These are phyloP conservation scores for Casaregolazyma suthepensis DNA, from an alignment of 1,139 yeast species.

Conservation along the genomic window DNA sequence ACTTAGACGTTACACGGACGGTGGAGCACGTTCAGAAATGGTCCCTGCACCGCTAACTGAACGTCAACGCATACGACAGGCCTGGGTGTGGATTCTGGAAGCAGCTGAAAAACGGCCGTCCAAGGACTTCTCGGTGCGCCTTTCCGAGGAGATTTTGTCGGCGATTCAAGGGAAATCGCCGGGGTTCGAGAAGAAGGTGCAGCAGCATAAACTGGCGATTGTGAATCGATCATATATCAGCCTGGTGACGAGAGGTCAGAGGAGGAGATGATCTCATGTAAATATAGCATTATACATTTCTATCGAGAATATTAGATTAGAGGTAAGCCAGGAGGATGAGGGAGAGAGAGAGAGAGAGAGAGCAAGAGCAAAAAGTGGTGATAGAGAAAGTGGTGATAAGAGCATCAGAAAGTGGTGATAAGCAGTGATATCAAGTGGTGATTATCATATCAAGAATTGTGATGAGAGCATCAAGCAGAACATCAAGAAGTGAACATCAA, in stretches of 20 bases:
- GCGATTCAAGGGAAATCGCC: conserved; percentile 75
- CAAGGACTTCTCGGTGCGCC: conserved; percentile 75
- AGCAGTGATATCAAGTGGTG: too few relatives aligned
- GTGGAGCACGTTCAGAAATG: conserved; percentile 72
- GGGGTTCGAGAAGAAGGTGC: conserved; percentile 77
- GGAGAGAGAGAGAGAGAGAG: too few relatives aligned
- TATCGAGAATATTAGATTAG: background rate
- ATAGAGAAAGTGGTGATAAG: too few relatives aligned
- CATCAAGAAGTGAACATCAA: background rate
- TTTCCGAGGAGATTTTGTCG: conserved; percentile 81
- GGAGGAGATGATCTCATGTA: conserved; percentile 6
- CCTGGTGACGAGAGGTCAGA: conserved; percentile 21
- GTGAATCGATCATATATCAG: conserved; percentile 35
- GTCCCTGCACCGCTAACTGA: conserved; percentile 80
- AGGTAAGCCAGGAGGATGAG: too few relatives aligned
- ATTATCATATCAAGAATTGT: too few relatives aligned
- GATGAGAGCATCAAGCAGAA: too few relatives aligned
- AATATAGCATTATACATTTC: background rate
- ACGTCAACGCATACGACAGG: conserved; percentile 79
- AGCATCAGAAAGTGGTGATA: too few relatives aligned
- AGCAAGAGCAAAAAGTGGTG: too few relatives aligned
- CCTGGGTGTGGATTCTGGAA: conserved; percentile 85
- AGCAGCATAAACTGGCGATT: conserved; percentile 80
- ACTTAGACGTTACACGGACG: conserved; percentile 72
- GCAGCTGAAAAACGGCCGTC: conserved; percentile 76